Conservation (phyloP, 2,329 filamentous ascomycete species). For the Huntiella omanensis region DNA sequence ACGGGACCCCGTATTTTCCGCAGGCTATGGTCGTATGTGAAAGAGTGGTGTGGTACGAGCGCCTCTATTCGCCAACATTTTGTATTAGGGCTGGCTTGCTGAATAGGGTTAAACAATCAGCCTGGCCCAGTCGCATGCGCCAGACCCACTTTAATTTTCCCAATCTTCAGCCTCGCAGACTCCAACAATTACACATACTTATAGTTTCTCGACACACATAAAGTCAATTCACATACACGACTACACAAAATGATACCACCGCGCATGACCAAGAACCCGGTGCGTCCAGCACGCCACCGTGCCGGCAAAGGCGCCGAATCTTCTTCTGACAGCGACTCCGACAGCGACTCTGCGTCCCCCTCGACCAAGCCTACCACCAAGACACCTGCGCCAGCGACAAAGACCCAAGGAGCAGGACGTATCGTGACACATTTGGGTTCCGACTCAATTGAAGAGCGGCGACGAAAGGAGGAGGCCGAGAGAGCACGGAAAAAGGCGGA, state of each 20-base stretch:
- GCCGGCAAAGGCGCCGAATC: conserved; percentile 57
- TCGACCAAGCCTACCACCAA: conserved; percentile 16
- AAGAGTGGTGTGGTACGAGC: neutral
- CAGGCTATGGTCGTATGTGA: neutral
- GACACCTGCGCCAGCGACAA: conserved; percentile 33
- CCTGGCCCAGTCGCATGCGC: too few species aligned
- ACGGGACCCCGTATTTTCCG: conserved; percentile 1
- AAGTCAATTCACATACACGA: neutral
- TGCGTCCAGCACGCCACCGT: conserved; percentile 62
- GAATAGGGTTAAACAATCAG: too few species aligned
- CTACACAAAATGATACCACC: conserved; percentile 42
- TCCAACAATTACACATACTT: too few species aligned
- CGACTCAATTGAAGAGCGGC: conserved; percentile 30
- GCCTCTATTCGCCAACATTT: too few species aligned
- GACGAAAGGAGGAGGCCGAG: conserved; percentile 26
- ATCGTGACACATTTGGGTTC: conserved; percentile 35
- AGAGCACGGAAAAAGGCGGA: conserved; percentile 23
- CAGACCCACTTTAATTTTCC: too few species aligned
- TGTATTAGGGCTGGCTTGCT: too few species aligned
- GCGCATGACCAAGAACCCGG: conserved; percentile 84
- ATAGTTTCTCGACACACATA: too few species aligned
- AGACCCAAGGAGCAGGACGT: conserved; percentile 29
- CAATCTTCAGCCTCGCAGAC: too few species aligned
- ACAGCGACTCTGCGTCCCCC: conserved; percentile 21
- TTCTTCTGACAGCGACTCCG: conserved; percentile 32